Conservation (phyloP, 345 rosid genomes). For the Citrus trifoliata region DNA sequence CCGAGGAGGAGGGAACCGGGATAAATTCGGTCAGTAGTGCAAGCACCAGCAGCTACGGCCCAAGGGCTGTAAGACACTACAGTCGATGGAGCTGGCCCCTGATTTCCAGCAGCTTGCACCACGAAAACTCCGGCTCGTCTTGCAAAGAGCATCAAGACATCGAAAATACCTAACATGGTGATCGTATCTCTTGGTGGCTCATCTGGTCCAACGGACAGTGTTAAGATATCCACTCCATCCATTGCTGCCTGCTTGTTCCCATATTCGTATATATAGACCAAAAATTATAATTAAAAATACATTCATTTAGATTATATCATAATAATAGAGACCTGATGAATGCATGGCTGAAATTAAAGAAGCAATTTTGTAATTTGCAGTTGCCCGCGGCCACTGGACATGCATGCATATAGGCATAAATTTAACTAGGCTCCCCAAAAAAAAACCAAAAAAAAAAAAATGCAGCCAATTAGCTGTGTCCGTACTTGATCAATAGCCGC, state of each 20-base stretch:
- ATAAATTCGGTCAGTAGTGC: conserved; percentile 61
- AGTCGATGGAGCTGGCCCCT: conserved; percentile 59
- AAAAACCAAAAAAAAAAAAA: too few relatives aligned
- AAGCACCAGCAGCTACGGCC: conserved; percentile 61
- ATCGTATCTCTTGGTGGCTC: conserved; percentile 56
- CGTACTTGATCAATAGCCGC: conserved; percentile 91
- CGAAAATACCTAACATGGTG: conserved; percentile 60
- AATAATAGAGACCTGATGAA: too few relatives aligned
- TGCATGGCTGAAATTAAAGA: too few relatives aligned
- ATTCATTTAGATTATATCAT: too few relatives aligned
- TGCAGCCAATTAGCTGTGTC: too few relatives aligned
- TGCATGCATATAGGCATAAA: too few relatives aligned
- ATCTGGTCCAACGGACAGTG: conserved; percentile 71
- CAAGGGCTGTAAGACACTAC: conserved; percentile 83
- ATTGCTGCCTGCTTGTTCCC: conserved; percentile 39
- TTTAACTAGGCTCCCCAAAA: too few relatives aligned
- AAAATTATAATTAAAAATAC: too few relatives aligned
- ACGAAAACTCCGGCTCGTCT: conserved; percentile 75
- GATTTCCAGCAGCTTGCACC: conserved; percentile 83
- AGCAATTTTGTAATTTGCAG: too few relatives aligned
- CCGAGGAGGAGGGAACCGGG: conserved; percentile 58
- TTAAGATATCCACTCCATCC: conserved; percentile 72
- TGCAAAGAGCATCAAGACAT: conserved; percentile 55
- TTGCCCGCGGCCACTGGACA: too few relatives aligned
- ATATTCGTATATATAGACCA: too few relatives aligned